Evolutionary conservation across 192 early-diverging fungal genomes (phyloP), one percentile per base, ranked within the genome.

Genomic region (Backusella circina): DNA sequence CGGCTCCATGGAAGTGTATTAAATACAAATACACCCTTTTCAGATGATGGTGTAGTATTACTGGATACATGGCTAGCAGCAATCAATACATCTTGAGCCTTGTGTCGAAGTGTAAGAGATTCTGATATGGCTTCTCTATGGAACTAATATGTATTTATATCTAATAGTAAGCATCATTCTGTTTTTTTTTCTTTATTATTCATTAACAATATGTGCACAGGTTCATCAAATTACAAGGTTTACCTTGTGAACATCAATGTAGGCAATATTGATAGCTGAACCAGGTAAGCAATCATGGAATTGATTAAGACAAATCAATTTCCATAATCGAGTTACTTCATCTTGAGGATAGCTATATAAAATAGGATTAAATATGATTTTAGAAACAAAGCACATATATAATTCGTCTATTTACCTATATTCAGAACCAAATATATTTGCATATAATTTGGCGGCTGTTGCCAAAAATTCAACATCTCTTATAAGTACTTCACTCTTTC

Each of bases 251-350:
- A 93, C 95, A 82, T 99, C 98, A 36, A 86, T 79, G 79, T 96
- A 97, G 36, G 96, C 98, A 68, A 95, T 76, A 26, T 90, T 94
- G 73, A 99, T 99, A 18, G 91, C 87, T 5, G 93, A 93, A 1
- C 98, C 98, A 5, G 98, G 98, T 39, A 99, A 86, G 8, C 98
- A 95, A 80, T 99, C 97, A 80, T 99, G 98, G 82, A 99, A 99
- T 87, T 99, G 98, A 76, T 97, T 97, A 33, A 99, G 86, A 35
- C 95, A 89, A 23, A 97, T 80, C 30, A 91, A 76, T 78, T 98
- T 95, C 98, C 98, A 99, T 39, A 97, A 77, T 5, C 89, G 83
- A 50, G 92, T 91, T 5, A 99, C 78, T 73, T 94, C 91, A 0
- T 82, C 79, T 39, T 88, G 86, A 4, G 96, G 96, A 75, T 99